Conservation (phyloP, 2,329 filamentous ascomycete genomes). For the Clarireedia homoeocarpa region DNA sequence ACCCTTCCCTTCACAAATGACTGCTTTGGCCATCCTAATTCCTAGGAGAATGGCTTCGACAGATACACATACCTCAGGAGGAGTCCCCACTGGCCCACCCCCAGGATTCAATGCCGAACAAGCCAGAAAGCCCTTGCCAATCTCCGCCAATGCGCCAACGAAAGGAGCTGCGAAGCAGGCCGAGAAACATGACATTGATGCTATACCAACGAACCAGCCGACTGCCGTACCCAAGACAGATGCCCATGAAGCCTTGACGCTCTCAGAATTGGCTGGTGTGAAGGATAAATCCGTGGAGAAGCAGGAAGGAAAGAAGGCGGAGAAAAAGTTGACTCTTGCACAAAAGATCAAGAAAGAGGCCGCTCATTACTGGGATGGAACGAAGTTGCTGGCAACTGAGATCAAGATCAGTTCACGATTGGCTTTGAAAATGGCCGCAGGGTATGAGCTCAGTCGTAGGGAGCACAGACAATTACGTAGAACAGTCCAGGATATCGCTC, state of each 20-base stretch:
- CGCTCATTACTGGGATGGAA: slow-evolving; percentile 97
- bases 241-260: slow-evolving; percentile 25
- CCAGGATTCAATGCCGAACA: slow-evolving; percentile 64
- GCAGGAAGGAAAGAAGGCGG: slow-evolving; percentile 59
- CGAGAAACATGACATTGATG: slow-evolving; percentile 22
- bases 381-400: slow-evolving; percentile 86
- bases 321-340: slow-evolving; percentile 79
- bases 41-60: slow-evolving; percentile 50
- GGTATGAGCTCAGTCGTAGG: slow-evolving; percentile 90
- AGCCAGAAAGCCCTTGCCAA: slow-evolving; percentile 54
- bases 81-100: slow-evolving; percentile 46
- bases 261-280: slow-evolving; percentile 55
- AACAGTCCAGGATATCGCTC: slow-evolving; percentile 87
- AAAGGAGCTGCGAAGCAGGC: slow-evolving; percentile 22
- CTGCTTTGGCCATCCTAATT: slow-evolving; percentile 49
- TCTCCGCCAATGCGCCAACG: slow-evolving; percentile 25
- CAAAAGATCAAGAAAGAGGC: slow-evolving; percentile 94
- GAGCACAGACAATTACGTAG: slow-evolving; percentile 88
- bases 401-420: slow-evolving; percentile 86
- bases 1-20: slow-evolving; percentile 27
- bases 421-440: slow-evolving; percentile 93
- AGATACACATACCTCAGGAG: slow-evolving; percentile 46
- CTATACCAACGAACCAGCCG: slow-evolving; percentile 18
- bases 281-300: slow-evolving; percentile 56
- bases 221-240: slow-evolving; percentile 29